Conservation (phyloP, 2,329 filamentous ascomycete species). For the Thielaviopsis euricoi region DNA sequence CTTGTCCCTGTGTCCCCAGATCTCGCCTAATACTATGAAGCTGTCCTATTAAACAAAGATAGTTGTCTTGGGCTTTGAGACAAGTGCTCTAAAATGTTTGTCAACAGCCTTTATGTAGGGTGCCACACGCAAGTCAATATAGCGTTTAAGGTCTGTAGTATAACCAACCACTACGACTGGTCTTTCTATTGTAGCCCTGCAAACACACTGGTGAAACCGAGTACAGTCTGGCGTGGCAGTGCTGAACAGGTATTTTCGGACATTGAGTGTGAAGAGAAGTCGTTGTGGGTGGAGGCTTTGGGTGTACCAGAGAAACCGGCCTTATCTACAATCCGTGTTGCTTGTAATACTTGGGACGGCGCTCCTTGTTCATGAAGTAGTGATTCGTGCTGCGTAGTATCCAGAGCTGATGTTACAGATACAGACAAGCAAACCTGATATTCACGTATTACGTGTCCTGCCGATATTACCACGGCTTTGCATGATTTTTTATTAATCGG, state of each 20-base stretch:
- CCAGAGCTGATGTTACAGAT: not conserved
- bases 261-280: not conserved
- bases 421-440: not conserved
- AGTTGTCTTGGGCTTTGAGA: not conserved
- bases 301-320: not conserved
- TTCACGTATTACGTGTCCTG: not conserved
- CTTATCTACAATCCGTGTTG: not conserved
- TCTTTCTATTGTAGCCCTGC: not conserved
- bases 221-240: not conserved
- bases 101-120: not conserved
- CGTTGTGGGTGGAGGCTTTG: not conserved
- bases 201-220: not conserved
- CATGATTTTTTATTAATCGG: too few relatives aligned
- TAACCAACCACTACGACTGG: not conserved
- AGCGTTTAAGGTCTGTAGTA: not conserved
- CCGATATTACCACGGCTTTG: not conserved
- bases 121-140: not conserved
- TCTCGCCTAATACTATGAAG: not conserved
- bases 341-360: not conserved
- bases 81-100: not conserved
- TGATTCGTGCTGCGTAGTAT: not conserved
- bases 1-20: not conserved
- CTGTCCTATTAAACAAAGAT: not conserved
- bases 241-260: not conserved
- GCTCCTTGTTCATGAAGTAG: not conserved